These are phyloP conservation scores for Aspergillus aculeatus DNA, from an alignment of 2,329 filamentous ascomycete species.

Conservation along the genomic window DNA sequence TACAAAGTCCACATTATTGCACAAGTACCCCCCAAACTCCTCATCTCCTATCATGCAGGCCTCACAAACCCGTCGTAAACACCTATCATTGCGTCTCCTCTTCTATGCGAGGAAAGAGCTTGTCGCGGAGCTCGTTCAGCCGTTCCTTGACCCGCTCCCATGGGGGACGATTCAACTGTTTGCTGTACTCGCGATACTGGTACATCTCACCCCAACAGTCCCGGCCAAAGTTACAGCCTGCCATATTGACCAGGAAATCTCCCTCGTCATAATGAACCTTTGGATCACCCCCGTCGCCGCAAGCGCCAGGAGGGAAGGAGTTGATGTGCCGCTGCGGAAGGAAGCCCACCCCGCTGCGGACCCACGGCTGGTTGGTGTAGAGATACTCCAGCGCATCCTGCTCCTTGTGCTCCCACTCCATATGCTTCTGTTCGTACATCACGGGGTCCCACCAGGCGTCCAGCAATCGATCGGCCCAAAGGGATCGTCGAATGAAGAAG, in stretches of 20 bases:
- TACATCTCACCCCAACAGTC: conserved; percentile 99
- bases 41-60: not conserved
- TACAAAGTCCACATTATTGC: not conserved
- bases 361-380: conserved; percentile 88
- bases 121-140: conserved; percentile 21
- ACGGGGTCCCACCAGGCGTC: conserved; percentile 99
- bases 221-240: conserved; percentile 91
- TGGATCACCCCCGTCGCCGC: conserved; percentile 61
- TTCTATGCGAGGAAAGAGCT: conserved; percentile 16
- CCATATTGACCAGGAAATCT: conserved; percentile 98
- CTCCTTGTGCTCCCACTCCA: conserved; percentile 99
- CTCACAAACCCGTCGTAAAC: not conserved
- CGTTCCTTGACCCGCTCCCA: conserved; percentile 65
- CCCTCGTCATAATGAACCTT: conserved; percentile 83
- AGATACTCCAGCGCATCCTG: conserved; percentile 93
- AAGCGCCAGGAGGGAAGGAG: conserved; percentile 88
- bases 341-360: conserved; percentile 84
- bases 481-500: conserved; percentile 82
- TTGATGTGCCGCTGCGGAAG: conserved; percentile 90
- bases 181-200: conserved; percentile 86
- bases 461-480: conserved; percentile 86
- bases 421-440: conserved; percentile 95
- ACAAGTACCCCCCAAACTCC: not conserved
- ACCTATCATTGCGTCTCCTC: not conserved
- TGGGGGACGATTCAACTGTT: conserved; percentile 76